Evolutionary conservation across 2,329 filamentous ascomycete genomes (phyloP).

Genomic region (Stromatinia cepivora): DNA sequence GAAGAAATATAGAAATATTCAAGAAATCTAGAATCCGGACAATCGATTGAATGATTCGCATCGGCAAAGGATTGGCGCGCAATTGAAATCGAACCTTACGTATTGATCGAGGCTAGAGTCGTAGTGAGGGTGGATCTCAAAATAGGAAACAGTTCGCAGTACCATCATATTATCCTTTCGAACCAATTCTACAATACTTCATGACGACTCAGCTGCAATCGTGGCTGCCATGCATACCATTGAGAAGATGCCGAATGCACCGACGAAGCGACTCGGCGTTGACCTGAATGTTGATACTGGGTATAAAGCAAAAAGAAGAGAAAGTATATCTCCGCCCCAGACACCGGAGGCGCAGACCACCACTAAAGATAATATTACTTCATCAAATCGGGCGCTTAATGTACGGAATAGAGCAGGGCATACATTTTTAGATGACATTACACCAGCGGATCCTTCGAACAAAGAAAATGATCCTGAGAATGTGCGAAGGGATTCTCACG

Average conservation of each 20-base stretch:
- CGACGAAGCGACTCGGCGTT: conserved; percentile 36
- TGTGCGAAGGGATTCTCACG: conserved; percentile 54
- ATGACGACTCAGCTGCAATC: conserved; percentile 27
- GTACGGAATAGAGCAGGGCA: conserved; percentile 33
- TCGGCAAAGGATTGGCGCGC: conserved; percentile 1
- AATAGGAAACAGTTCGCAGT: background rate
- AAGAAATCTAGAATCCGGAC: background rate
- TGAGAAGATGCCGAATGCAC: conserved; percentile 33
- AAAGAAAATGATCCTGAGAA: conserved; percentile 33
- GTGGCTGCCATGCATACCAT: conserved; percentile 35
- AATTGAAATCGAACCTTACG: background rate
- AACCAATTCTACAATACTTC: conserved; percentile 15
- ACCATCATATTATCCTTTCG: conserved; percentile 2
- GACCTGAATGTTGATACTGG: conserved; percentile 38
- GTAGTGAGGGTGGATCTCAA: background rate
- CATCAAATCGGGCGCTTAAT: conserved; percentile 37
- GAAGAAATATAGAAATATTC: no score
- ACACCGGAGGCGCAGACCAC: conserved; percentile 34
- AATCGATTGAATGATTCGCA: conserved; percentile 1
- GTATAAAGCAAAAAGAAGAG: conserved; percentile 35
- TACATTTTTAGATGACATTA: conserved; percentile 42
- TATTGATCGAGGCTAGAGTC: background rate
- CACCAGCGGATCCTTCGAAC: conserved; percentile 38
- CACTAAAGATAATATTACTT: conserved; percentile 33
- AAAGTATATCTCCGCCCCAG: conserved; percentile 34